Percentiles rank a stretch among this genome's conserved stretches.
Evolutionary conservation across 2,329 filamentous ascomycete genomes (phyloP).

Genomic region (Thielaviopsis musarum): DNA sequence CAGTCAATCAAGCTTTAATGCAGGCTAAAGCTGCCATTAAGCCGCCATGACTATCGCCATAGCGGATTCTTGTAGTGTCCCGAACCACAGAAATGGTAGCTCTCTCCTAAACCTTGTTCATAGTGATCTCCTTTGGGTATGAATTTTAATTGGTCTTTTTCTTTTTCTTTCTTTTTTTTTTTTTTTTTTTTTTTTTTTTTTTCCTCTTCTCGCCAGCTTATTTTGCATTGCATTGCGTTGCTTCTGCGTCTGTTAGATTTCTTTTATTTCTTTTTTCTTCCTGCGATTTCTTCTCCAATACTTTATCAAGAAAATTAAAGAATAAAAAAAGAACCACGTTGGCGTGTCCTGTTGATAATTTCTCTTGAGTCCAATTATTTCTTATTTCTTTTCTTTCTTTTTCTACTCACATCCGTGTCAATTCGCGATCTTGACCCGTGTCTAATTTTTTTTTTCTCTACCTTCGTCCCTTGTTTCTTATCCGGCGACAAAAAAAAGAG

Average conservation of each 20-base stretch:
- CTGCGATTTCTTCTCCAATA: background rate
- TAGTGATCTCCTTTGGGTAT: background rate
- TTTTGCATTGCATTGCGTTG: background rate
- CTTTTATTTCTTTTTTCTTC: background rate
- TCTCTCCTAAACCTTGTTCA: background rate
- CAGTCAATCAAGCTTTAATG: background rate
- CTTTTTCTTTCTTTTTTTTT: background rate
- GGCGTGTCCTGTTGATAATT: background rate
- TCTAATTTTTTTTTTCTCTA: background rate
- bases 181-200: background rate
- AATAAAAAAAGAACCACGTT: background rate
- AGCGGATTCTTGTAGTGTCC: background rate
- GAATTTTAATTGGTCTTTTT: background rate
- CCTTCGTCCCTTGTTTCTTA: background rate
- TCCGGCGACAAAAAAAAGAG: background rate
- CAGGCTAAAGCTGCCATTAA: background rate
- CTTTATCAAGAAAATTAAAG: background rate
- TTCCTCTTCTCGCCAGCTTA: background rate
- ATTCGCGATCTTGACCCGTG: background rate
- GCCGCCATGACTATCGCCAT: background rate
- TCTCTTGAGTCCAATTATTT: background rate
- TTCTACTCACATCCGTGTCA: background rate
- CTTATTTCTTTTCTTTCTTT: background rate
- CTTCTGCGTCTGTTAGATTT: too few relatives aligned
- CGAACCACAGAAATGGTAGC: background rate